Base-by-base conservation (phyloP, 139 green algal genomes). In the Nannochloris sp. region DNA sequence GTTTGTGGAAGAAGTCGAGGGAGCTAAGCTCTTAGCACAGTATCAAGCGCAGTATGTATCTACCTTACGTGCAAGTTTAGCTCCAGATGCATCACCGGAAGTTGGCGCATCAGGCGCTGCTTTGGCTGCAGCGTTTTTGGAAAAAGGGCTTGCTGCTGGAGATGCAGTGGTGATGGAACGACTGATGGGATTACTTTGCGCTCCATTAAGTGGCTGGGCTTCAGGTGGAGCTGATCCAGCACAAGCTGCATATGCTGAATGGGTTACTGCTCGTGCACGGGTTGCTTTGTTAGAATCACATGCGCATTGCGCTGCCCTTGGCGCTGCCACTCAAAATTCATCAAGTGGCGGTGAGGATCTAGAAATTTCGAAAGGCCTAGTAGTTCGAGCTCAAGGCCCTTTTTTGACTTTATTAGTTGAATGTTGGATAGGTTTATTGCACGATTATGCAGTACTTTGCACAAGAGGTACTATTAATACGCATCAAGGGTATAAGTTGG, bases 31-130 rank as follows among this genome's bases (percentile, higher is more conserved):
- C 15, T 75, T 95, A 44, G 83, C 86, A 78, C 85, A 89, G 74
- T 88, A 89, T 73, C 81, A 91, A 64, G 88, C 88, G 6, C 87
- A 92, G 68, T 73, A 89, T 36, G 80, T 92, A 31, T 84, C 84
- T 6, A 74, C 88, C 2, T 2, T 61, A 24, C 54, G 65, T 33
- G 55, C 67, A n/a, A 74, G 65, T 25, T 37, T 82, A 27, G 48
- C 71, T 3, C 61, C 65, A 27, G 71, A 55, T 12, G 79, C 75
- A 1, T 38, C 68, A 8, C 83, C 87, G 23, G 42, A 65, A 29
- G 51, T 89, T 39, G 38, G 64, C 3, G 81, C 80, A 0, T 76
- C 80, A 23, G 87, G 87, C 23, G 80, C 80, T 10, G 34, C 63
- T 7, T 73, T 95, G 36, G 86, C 81, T 0, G 85, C 81, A 1